Evolutionary conservation across 805 yeast genomes (phyloP).

Genomic region (Cyberlindnera americana): DNA sequence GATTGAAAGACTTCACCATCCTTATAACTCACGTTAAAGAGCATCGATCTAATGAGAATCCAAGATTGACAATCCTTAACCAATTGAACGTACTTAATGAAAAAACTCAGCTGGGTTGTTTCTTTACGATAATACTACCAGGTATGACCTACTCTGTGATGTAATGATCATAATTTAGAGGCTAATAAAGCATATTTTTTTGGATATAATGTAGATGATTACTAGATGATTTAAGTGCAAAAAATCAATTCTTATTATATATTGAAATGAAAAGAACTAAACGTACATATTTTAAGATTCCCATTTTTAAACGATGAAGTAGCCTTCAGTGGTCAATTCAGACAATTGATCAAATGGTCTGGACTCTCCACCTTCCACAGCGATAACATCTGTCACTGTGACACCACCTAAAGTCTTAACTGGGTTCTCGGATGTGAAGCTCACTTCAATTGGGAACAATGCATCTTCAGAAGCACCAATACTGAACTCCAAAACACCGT

Average conservation of each 20-base stretch:
- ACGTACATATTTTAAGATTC: too few relatives aligned
- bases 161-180: not conserved
- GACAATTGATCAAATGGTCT: constrained; percentile 69
- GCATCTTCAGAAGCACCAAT: constrained; percentile 78
- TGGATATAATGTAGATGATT: too few relatives aligned
- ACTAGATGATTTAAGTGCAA: too few relatives aligned
- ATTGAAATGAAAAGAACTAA: too few relatives aligned
- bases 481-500: constrained; percentile 77
- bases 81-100: constrained; percentile 47
- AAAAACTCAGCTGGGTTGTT: constrained; percentile 37
- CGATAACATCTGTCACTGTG: constrained; percentile 55
- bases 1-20: constrained; percentile 24
- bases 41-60: constrained; percentile 40
- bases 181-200: not conserved
- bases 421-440: constrained; percentile 49
- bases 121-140: constrained; percentile 50
- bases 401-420: constrained; percentile 62
- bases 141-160: constrained; percentile 42
- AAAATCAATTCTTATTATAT: too few relatives aligned
- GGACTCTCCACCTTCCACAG: constrained; percentile 46
- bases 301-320: constrained; percentile 41
- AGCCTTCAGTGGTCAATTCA: constrained; percentile 55
- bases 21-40: constrained; percentile 46
- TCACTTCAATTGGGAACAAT: constrained; percentile 82
- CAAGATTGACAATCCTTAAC: constrained; percentile 49